A percentile compares a stretch with the other conserved stretches of the same genome.
phyloP scores from a whole-genome alignment of 441 rosid genomes.

The Mallotus japonicus region DNA sequence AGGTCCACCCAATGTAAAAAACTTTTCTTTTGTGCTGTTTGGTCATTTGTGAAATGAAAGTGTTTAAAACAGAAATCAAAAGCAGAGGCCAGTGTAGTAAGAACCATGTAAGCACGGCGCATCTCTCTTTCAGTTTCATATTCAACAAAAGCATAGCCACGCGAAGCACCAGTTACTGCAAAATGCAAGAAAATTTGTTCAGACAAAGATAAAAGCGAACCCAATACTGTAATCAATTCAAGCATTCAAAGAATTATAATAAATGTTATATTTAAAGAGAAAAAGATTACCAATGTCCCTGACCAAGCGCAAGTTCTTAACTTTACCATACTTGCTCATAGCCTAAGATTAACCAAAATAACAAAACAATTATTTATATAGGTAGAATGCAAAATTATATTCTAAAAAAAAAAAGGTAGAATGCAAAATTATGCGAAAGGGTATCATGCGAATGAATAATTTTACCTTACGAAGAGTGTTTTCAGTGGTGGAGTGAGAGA shows the following conservation, averaged over 20 bases:
- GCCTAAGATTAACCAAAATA: slow-evolving; percentile 35
- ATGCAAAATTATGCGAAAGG: background rate
- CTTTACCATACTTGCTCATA: slow-evolving; percentile 82
- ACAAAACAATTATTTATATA: background rate
- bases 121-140: slow-evolving; percentile 72
- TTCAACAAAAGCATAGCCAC: slow-evolving; percentile 87
- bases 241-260: too few relatives aligned
- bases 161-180: slow-evolving; percentile 85
- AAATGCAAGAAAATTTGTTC: background rate
- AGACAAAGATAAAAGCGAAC: background rate
- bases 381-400: background rate
- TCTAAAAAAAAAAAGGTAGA: too few relatives aligned
- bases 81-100: background rate
- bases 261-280: background rate
- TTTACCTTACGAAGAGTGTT: slow-evolving; percentile 58
- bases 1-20: background rate
- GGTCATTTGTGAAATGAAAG: too few relatives aligned
- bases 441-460: background rate
- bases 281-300: slow-evolving; percentile 71
- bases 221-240: background rate
- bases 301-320: slow-evolving; percentile 77
- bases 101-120: slow-evolving; percentile 79
- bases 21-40: too few relatives aligned
- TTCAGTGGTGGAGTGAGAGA: slow-evolving; percentile 74
- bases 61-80: background rate